Conservation (phyloP, 139 green algal genomes). For the Picochlorum sp. region DNA sequence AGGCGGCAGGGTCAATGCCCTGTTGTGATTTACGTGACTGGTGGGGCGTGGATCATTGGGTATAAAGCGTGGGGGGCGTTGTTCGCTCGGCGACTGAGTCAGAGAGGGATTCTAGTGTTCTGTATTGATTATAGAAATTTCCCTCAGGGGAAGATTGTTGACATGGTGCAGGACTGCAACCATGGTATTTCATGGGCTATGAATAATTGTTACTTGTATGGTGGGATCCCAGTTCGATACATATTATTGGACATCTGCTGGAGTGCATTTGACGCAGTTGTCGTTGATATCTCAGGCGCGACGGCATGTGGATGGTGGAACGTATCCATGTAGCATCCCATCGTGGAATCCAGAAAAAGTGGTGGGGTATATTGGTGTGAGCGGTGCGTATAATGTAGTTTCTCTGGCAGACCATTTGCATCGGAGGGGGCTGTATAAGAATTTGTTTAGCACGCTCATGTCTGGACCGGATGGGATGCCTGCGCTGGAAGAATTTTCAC, state of each 20-base stretch:
- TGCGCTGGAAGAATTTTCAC: conserved; percentile 50
- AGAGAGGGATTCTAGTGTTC: conserved; percentile 72
- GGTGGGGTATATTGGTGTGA: conserved; percentile 32
- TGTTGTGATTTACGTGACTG: conserved; percentile 84
- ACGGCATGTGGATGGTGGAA: not conserved
- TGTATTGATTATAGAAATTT: conserved; percentile 96
- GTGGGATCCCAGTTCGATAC: conserved; percentile 65
- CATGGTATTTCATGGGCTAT: conserved; percentile 80
- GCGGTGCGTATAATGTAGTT: conserved; percentile 70
- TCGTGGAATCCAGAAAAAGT: conserved; percentile 44
- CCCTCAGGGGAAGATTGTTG: conserved; percentile 65
- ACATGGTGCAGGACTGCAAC: conserved; percentile 93
- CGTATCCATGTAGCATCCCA: conserved; percentile 14
- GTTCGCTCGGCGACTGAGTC: conserved; percentile 64
- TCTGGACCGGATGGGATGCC: conserved; percentile 26
- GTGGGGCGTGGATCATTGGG: conserved; percentile 89
- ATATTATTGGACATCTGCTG: conserved; percentile 81
- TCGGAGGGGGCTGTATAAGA: conserved; percentile 57
- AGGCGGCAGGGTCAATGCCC: conserved; percentile 24
- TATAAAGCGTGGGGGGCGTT: conserved; percentile 87
- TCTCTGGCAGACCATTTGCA: conserved; percentile 72
- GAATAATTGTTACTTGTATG: conserved; percentile 44
- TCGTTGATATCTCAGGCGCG: conserved; percentile 62
- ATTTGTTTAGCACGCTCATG: conserved; percentile 50
- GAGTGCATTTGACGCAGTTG: conserved; percentile 70